Evolutionary conservation across 495 filamentous ascomycete species (phyloP).

Genomic region (Amorphotheca resinae): DNA sequence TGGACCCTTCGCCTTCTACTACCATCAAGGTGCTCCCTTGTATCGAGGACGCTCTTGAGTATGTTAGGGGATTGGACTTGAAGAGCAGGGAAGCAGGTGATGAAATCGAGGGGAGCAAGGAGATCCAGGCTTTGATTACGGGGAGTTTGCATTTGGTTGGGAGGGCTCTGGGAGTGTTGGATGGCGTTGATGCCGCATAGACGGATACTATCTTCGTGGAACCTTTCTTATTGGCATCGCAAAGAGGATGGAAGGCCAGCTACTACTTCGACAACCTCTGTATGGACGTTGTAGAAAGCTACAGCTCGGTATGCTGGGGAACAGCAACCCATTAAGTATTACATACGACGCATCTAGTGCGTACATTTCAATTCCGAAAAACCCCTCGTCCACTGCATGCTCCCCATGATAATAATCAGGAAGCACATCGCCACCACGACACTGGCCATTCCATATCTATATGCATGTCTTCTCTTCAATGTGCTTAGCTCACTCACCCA

Average conservation of each 20-base stretch:
- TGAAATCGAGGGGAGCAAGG: constrained; percentile 4
- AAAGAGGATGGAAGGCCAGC: too few relatives aligned
- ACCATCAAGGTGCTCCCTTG: constrained; percentile 40
- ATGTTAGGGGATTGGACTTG: constrained; percentile 47
- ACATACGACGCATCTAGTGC: too few relatives aligned
- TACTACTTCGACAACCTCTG: too few relatives aligned
- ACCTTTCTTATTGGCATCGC: too few relatives aligned
- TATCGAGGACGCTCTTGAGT: constrained; percentile 76
- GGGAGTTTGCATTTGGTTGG: constrained; percentile 88
- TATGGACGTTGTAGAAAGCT: too few relatives aligned
- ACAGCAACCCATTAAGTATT: too few relatives aligned
- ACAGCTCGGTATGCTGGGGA: too few relatives aligned
- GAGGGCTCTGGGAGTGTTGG: constrained; percentile 63
- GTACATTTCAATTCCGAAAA: constrained; percentile 29
- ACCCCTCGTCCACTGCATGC: constrained; percentile 61
- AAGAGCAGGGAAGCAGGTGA: constrained; percentile 17
- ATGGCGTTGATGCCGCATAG: constrained; percentile 21
- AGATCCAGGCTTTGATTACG: constrained; percentile 45
- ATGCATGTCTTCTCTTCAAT: constrained; percentile 53
- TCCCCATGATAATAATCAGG: constrained; percentile 67
- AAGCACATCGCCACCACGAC: constrained; percentile 50
- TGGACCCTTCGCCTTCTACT: constrained; percentile 26
- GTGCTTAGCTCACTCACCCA: constrained; percentile 74
- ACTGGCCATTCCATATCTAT: constrained; percentile 61
- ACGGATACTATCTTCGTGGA: background rate